A percentile compares a stretch with the other conserved stretches of the same genome.
phyloP scores from a whole-genome alignment of 2,329 filamentous ascomycete species.

The Fusarium newnesense region DNA sequence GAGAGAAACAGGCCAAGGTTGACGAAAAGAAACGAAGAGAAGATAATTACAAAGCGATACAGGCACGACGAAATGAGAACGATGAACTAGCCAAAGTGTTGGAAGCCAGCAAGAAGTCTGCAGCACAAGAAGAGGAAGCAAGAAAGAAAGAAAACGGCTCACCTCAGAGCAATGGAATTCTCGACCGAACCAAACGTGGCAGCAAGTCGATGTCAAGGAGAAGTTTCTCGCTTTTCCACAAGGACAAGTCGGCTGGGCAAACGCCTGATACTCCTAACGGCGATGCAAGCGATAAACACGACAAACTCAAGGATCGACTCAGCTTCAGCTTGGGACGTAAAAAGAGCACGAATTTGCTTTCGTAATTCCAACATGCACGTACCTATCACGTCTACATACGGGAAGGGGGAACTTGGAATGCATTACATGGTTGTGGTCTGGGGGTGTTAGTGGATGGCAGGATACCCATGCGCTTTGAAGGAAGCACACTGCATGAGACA shows the following conservation, averaged over 20 bases:
- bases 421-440: conserved; percentile 18
- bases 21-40: conserved; percentile 55
- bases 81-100: conserved; percentile 71
- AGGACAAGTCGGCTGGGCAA: conserved; percentile 55
- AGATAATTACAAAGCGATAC: conserved; percentile 65
- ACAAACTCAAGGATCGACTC: conserved; percentile 72
- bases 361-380: conserved; percentile 31
- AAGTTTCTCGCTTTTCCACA: conserved; percentile 74
- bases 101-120: conserved; percentile 72
- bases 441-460: conserved; percentile 33
- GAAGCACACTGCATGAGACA: conserved; percentile 30
- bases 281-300: conserved; percentile 53
- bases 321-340: conserved; percentile 75
- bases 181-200: conserved; percentile 75
- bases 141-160: conserved; percentile 54
- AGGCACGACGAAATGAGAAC: conserved; percentile 65
- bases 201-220: conserved; percentile 84
- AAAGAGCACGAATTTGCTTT: conserved; percentile 68
- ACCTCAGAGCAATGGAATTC: conserved; percentile 55
- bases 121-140: conserved; percentile 61
- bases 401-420: conserved; percentile 11
- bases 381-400: conserved; percentile 22
- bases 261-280: conserved; percentile 37
- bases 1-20: conserved; percentile 58
- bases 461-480: conserved; percentile 37